Percentiles rank a stretch among this genome's conserved stretches.
Evolutionary conservation across 2,329 filamentous ascomycete species (phyloP).

Genomic region (Colletotrichum tropicale): DNA sequence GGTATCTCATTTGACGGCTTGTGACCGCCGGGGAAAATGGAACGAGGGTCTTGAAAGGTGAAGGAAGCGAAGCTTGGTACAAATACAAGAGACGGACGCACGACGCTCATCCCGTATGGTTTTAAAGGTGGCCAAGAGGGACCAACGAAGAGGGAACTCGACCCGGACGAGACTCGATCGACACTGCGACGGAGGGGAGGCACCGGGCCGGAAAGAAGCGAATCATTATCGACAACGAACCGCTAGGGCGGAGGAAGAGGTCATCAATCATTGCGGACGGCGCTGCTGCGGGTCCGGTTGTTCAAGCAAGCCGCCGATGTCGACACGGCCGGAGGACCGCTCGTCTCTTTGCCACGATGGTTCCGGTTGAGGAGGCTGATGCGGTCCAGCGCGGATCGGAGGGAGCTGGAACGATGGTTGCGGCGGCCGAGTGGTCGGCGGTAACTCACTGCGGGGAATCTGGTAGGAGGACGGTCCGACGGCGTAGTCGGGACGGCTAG

Average conservation of each 20-base stretch:
- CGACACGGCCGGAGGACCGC: constrained; percentile 55
- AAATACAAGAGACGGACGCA: constrained; percentile 7
- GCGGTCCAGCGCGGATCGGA: constrained; percentile 48
- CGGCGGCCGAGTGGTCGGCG: constrained; percentile 34
- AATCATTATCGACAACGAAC: constrained; percentile 17
- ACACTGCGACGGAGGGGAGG: neutral
- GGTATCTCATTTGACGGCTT: constrained; percentile 22
- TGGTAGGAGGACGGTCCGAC: constrained; percentile 53
- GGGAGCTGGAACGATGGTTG: constrained; percentile 49
- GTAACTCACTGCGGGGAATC: constrained; percentile 57
- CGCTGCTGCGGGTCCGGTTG: constrained; percentile 48
- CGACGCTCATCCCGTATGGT: neutral
- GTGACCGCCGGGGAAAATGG: constrained; percentile 4
- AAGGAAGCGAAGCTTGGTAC: neutral
- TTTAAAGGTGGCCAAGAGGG: neutral
- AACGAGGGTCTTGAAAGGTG: neutral
- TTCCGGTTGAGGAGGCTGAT: constrained; percentile 26
- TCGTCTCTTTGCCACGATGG: constrained; percentile 50
- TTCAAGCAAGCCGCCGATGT: constrained; percentile 67
- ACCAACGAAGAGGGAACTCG: neutral
- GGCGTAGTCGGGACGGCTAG: constrained; percentile 48
- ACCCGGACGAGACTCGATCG: neutral
- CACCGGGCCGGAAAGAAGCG: neutral
- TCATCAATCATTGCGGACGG: constrained; percentile 27
- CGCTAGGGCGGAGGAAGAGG: neutral